phyloP scores from a whole-genome alignment of 805 yeast genomes.

The Metschnikowia continentalis region DNA sequence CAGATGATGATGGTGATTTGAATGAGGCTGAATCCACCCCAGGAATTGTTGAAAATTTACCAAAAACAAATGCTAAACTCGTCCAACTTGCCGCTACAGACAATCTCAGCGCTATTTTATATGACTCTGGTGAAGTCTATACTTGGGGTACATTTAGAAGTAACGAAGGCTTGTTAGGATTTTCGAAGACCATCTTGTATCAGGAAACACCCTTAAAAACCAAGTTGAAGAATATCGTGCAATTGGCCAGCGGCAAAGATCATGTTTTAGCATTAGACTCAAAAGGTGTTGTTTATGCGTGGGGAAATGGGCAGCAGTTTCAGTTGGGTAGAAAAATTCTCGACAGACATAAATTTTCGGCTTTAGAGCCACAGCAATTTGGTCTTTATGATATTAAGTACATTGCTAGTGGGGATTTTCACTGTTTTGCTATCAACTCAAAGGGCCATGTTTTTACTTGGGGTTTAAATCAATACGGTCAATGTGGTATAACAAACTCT shows the following conservation, averaged over 20 bases:
- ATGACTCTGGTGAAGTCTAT: conserved; percentile 80
- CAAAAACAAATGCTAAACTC: conserved; percentile 48
- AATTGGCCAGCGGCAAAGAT: conserved; percentile 89
- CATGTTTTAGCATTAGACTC: conserved; percentile 81
- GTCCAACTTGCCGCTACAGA: conserved; percentile 90
- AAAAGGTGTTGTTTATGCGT: conserved; percentile 84
- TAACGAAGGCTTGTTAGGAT: conserved; percentile 88
- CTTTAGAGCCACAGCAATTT: conserved; percentile 77
- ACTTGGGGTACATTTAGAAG: conserved; percentile 98
- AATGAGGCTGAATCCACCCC: conserved; percentile 92
- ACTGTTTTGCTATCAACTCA: conserved; percentile 83
- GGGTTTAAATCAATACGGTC: conserved; percentile 98
- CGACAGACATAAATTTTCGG: conserved; percentile 70
- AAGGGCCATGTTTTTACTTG: conserved; percentile 74
- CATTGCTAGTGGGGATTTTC: conserved; percentile 92
- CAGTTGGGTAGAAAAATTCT: conserved; percentile 85
- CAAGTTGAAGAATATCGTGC: conserved; percentile 64
- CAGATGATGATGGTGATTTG: conserved; percentile 72
- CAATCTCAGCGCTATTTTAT: conserved; percentile 76
- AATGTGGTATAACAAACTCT: conserved; percentile 68
- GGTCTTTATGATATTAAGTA: conserved; percentile 75
- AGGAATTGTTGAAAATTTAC: conserved; percentile 62
- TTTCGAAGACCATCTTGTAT: conserved; percentile 55
- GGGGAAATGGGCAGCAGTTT: conserved; percentile 96
- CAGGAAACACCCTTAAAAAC: conserved; percentile 66